Evolutionary conservation across 768 basidiomycete genomes (phyloP).

Genomic region (Rhizopogon vulgaris): DNA sequence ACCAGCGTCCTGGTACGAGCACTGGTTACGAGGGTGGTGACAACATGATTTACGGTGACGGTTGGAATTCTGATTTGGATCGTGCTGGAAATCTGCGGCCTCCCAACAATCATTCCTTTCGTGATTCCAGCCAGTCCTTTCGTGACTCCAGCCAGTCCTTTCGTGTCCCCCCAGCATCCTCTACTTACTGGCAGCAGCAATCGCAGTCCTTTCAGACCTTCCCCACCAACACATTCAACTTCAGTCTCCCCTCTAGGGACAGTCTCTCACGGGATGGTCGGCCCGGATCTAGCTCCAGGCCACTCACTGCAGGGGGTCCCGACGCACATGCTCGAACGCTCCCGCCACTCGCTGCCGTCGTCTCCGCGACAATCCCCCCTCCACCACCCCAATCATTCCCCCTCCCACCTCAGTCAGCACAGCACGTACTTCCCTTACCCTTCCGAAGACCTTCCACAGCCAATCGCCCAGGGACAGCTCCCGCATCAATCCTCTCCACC

Average conservation of each 20-base stretch:
- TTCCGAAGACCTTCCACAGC: slow-evolving; percentile 50
- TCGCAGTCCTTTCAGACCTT: slow-evolving; percentile 70
- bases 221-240: slow-evolving; percentile 40
- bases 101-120: slow-evolving; percentile 61
- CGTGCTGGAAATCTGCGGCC: slow-evolving; percentile 30
- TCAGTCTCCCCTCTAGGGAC: slow-evolving; percentile 31
- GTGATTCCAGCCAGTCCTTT: slow-evolving; percentile 78
- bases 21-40: slow-evolving; percentile 62
- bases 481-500: slow-evolving; percentile 46
- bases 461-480: slow-evolving; percentile 66
- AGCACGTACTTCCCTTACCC: slow-evolving; percentile 53
- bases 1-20: slow-evolving; percentile 65
- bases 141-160: slow-evolving; percentile 79
- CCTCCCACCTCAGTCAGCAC: slow-evolving; percentile 36
- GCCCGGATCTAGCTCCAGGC: slow-evolving; percentile 46
- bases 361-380: slow-evolving; percentile 63
- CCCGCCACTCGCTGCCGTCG: slow-evolving; percentile 71
- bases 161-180: slow-evolving; percentile 52
- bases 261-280: slow-evolving; percentile 31
- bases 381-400: slow-evolving; percentile 34
- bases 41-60: slow-evolving; percentile 22
- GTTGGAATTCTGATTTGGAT: slow-evolving; percentile 34
- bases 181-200: slow-evolving; percentile 35
- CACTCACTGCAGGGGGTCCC: slow-evolving; percentile 47
- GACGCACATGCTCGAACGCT: slow-evolving; percentile 43